Conservation (phyloP, 2,329 filamentous ascomycete genomes). For the Trichoderma atroviride region DNA sequence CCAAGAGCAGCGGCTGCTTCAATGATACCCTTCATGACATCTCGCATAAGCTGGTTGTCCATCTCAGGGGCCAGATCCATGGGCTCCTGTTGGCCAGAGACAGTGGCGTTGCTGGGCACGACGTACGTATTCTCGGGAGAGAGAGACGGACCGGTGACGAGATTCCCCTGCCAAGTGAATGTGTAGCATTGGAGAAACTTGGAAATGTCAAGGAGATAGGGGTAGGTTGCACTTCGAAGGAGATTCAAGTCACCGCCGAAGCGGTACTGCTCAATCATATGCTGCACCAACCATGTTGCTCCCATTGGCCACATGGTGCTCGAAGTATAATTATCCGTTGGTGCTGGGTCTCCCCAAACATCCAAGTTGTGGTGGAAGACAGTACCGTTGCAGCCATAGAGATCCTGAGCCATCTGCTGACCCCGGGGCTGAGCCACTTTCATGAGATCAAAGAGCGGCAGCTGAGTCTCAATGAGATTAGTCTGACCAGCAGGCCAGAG, state of each 20-base stretch:
- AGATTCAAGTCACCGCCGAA: constrained; percentile 37
- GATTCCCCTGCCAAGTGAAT: constrained; percentile 35
- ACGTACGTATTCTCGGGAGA: constrained; percentile 37
- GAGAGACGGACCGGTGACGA: constrained; percentile 35
- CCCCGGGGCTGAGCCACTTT: constrained; percentile 39
- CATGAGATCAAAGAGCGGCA: constrained; percentile 38
- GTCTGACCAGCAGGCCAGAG: constrained; percentile 45
- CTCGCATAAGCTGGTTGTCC: constrained; percentile 35
- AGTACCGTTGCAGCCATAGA: constrained; percentile 40
- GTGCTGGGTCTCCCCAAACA: constrained; percentile 40
- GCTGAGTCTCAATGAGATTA: constrained; percentile 41
- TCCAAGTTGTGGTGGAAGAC: constrained; percentile 41
- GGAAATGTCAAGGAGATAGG: constrained; percentile 37
- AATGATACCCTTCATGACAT: constrained; percentile 24
- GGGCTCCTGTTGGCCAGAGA: constrained; percentile 22
- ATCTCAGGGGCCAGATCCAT: constrained; percentile 33
- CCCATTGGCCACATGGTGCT: constrained; percentile 45
- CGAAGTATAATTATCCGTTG: constrained; percentile 33
- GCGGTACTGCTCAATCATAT: constrained; percentile 45
- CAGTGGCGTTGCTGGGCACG: constrained; percentile 23
- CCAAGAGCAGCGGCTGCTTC: constrained; percentile 19
- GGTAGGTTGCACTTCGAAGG: constrained; percentile 33
- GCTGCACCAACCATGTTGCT: constrained; percentile 45
- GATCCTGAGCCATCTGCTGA: constrained; percentile 35
- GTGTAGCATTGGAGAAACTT: constrained; percentile 42